Percentiles rank a stretch among this genome's conserved stretches.
Conservation (phyloP, 2,329 filamentous ascomycete genomes). For the Cladosporium sp. region DNA sequence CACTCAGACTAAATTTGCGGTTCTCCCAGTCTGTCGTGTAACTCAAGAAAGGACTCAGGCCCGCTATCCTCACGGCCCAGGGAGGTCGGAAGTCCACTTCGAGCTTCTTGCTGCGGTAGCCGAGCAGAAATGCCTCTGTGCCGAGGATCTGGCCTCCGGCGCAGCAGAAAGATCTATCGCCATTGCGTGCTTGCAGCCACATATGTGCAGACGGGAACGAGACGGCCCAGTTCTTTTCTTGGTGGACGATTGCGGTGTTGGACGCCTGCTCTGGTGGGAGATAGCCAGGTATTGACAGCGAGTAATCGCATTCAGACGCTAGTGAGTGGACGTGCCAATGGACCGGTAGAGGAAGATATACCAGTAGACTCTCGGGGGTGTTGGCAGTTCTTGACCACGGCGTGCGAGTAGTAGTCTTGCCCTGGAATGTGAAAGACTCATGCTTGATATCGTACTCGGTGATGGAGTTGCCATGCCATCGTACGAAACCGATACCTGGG, state of each 20-base stretch:
- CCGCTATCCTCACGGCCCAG: slow-evolving; percentile 43
- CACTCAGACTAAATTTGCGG: slow-evolving; percentile 42
- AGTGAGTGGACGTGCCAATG: slow-evolving; percentile 57
- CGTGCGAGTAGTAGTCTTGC: slow-evolving; percentile 42
- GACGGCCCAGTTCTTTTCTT: slow-evolving; percentile 56
- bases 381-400: slow-evolving; percentile 42
- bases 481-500: slow-evolving; percentile 45
- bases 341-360: slow-evolving; percentile 50
- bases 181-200: slow-evolving; percentile 43
- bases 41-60: slow-evolving; percentile 46
- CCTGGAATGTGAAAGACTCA: slow-evolving; percentile 44
- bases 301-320: slow-evolving; percentile 44
- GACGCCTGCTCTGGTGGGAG: slow-evolving; percentile 30
- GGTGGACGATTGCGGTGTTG: slow-evolving; percentile 47
- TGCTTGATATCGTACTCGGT: slow-evolving; percentile 42
- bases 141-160: slow-evolving; percentile 46
- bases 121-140: slow-evolving; percentile 50
- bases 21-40: slow-evolving; percentile 45
- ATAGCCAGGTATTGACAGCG: slow-evolving; percentile 41
- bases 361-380: slow-evolving; percentile 51
- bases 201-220: slow-evolving; percentile 50
- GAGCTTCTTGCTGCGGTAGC: slow-evolving; percentile 44
- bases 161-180: slow-evolving; percentile 35
- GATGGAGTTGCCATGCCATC: slow-evolving; percentile 39
- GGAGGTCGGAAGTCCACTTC: slow-evolving; percentile 50